Conservation (phyloP, 352 stramenopile genomes). For the Phytophthora sansomeana region DNA sequence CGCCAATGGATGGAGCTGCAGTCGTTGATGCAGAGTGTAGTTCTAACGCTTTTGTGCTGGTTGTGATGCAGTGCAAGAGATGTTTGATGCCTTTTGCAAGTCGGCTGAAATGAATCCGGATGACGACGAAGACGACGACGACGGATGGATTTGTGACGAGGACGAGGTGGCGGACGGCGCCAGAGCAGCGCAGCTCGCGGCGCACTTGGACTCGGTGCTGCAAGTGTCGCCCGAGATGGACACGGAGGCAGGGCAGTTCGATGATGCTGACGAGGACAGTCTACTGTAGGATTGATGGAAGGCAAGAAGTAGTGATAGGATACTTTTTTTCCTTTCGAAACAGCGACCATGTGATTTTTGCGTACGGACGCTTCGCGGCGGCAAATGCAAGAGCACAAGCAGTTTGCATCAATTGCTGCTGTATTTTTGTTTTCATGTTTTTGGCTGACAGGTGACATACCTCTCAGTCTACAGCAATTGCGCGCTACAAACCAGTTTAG, state of each 20-base stretch:
- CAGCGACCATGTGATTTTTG: neutral
- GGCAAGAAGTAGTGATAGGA: conserved; percentile 31
- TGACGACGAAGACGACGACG: conserved; percentile 56
- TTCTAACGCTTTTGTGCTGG: conserved; percentile 2
- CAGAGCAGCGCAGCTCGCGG: conserved; percentile 62
- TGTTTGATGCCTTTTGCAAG: conserved; percentile 84
- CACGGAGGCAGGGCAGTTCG: conserved; percentile 73
- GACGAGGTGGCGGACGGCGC: conserved; percentile 78
- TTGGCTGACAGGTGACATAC: conserved; percentile 13
- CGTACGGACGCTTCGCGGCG: neutral
- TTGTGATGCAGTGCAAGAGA: conserved; percentile 57
- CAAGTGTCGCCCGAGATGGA: conserved; percentile 63
- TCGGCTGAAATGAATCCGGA: conserved; percentile 87
- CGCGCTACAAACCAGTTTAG: conserved; percentile 42
- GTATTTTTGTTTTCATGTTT: conserved; percentile 34
- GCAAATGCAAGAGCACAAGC: conserved; percentile 7
- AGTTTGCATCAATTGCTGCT: conserved; percentile 17
- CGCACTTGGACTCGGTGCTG: conserved; percentile 78
- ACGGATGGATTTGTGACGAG: conserved; percentile 86
- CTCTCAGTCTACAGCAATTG: conserved; percentile 10
- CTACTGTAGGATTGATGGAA: conserved; percentile 33
- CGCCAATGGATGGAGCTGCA: conserved; percentile 11
- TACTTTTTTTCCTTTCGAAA: conserved; percentile 7
- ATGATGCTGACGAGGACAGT: conserved; percentile 81
- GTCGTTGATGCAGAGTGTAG: conserved; percentile 1